A percentile compares a stretch with the other conserved stretches of the same genome.
These are phyloP conservation scores for Ephemerocybe angulata DNA, from an alignment of 768 basidiomycete species.

Conservation along the genomic window DNA sequence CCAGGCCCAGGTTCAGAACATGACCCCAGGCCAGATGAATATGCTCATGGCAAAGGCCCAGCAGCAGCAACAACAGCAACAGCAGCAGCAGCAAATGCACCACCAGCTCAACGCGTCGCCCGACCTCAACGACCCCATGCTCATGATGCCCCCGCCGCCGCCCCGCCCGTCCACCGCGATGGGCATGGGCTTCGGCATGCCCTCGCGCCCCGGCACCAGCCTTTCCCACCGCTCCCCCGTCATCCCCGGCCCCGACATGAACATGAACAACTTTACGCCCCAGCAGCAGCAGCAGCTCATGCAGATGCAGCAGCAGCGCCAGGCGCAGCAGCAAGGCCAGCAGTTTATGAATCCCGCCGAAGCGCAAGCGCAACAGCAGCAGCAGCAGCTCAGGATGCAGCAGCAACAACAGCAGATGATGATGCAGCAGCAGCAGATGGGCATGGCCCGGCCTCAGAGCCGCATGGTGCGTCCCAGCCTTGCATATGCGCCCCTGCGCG, in stretches of 20 bases:
- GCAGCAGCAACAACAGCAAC: background rate
- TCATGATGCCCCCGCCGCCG: background rate
- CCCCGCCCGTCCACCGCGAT: background rate
- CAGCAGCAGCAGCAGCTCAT: conserved; percentile 9
- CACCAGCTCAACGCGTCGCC: background rate
- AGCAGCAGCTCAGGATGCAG: conserved; percentile 1
- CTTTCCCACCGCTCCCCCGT: conserved; percentile 15
- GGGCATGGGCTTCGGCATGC: background rate
- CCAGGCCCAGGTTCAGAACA: too few relatives aligned
- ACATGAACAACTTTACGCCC: conserved; percentile 1
- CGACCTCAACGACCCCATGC: background rate
- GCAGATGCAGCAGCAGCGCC: conserved; percentile 12
- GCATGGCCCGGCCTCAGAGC: conserved; percentile 8
- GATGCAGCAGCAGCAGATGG: background rate
- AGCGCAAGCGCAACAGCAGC: conserved; percentile 2
- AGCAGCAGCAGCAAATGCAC: background rate
- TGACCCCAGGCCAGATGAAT: background rate
- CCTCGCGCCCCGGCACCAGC: conserved; percentile 17
- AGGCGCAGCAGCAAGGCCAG: conserved; percentile 10
- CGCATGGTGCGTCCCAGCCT: background rate
- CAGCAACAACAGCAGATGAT: background rate
- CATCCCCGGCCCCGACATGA: conserved; percentile 9
- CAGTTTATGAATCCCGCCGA: too few relatives aligned
- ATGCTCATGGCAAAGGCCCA: background rate
- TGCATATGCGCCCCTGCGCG: background rate